Evolutionary conservation across 1,139 yeast species (phyloP), one percentile per base, ranked within the genome.

Genomic region (Taphrina pruni): DNA sequence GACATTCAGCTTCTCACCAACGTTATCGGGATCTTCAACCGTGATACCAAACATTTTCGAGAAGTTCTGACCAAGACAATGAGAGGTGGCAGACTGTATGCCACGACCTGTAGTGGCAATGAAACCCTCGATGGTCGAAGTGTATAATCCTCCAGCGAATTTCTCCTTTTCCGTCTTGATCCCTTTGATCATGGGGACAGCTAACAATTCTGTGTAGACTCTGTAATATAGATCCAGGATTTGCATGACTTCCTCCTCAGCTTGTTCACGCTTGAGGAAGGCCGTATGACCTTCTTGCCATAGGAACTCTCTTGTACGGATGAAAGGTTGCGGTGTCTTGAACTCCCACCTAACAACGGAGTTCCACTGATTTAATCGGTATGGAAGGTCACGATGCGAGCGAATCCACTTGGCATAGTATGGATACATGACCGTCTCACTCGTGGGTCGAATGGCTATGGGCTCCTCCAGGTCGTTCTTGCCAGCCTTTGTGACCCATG

Each of bases 231-330:
- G 88, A 73, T 90, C 95, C 78, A 94, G 86, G 76, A 95, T 92
- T 79, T 89, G 88, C 75, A 86, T 79, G 39, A 94, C 99, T 82
- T 95, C 99, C 71, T 82, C 83, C 72, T 85, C 84, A 51, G 99
- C 97, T 71, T 85, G 93, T 71, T 87, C 88, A 74, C 82, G 81
- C 71, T 95, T 89, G 78, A 94, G 85, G 78, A 90, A 97, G 69
- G 97, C 99, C 68, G 99, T 95, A 82, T 95, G 99, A 74, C 99
- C 99, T 82, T 95, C 99, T 83, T 95, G 99, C 99, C 99, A 95
- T 80, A 95, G 85, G 82, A 95, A 95, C 81, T 95, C 99, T 82
- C 99, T 89, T 17, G 99, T 95, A 85, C 99, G 90, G 78, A 95
- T 83, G 81, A 95, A 95, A 70, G 99, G 99, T 82, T 95, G 99